phyloP scores from a whole-genome alignment of 176 grass and related monocot genomes.

The Poa annua region DNA sequence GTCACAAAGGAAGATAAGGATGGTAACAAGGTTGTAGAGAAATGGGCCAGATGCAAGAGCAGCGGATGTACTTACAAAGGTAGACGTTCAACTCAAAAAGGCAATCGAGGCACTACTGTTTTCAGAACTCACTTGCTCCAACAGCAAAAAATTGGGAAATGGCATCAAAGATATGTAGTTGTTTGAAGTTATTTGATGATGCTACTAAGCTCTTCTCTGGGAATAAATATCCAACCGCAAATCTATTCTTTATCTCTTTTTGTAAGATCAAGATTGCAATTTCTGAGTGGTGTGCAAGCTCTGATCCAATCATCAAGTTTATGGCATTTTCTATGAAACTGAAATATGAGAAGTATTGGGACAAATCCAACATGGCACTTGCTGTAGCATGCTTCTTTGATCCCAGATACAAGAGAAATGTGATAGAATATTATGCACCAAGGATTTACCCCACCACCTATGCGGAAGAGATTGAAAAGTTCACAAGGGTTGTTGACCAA shows the following conservation, averaged over 20 bases:
- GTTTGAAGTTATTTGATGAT: not conserved
- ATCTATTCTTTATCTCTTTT: not conserved
- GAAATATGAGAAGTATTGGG: not conserved
- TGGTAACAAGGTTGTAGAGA: too few relatives aligned
- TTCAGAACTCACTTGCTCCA: too few relatives aligned
- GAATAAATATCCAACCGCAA: not conserved
- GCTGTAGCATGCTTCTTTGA: too few relatives aligned
- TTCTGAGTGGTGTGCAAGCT: not conserved
- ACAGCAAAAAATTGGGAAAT: not conserved
- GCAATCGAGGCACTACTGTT: too few relatives aligned
- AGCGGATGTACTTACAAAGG: too few relatives aligned
- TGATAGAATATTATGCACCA: not conserved
- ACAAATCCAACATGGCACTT: not conserved
- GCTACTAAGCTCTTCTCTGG: not conserved
- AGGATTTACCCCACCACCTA: slow-evolving; percentile 1
- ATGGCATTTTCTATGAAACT: not conserved
- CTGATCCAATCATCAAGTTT: not conserved
- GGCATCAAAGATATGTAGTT: not conserved
- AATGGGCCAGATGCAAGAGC: too few relatives aligned
- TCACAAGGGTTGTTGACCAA: too few relatives aligned
- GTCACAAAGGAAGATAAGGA: too few relatives aligned
- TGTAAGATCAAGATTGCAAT: not conserved
- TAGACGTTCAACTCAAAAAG: too few relatives aligned
- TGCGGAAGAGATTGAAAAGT: too few relatives aligned
- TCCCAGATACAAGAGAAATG: not conserved